phyloP scores from a whole-genome alignment of 2,329 filamentous ascomycete species.

The Dothidotthia symphoricarpi region DNA sequence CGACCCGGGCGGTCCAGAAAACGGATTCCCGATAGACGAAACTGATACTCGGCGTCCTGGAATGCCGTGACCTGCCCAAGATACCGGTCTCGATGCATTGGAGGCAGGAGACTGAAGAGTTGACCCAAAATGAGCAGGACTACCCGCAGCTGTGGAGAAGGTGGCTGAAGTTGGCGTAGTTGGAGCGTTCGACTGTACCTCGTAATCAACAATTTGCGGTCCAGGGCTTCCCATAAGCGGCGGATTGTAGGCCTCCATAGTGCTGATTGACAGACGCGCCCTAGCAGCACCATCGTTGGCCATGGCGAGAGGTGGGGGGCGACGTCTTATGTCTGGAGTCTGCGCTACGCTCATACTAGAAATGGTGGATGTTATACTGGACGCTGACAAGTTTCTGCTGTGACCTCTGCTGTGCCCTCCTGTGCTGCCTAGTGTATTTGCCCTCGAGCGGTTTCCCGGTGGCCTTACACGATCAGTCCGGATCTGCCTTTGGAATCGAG shows the following conservation, averaged over 20 bases:
- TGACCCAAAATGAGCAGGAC: constrained; percentile 67
- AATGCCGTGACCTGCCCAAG: constrained; percentile 70
- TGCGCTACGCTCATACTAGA: constrained; percentile 61
- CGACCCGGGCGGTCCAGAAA: constrained; percentile 64
- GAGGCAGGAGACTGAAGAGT: constrained; percentile 70
- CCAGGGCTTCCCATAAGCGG: constrained; percentile 63
- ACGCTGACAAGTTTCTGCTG: constrained; percentile 79
- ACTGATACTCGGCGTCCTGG: constrained; percentile 78
- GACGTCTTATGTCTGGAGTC: constrained; percentile 57
- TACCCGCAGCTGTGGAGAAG: constrained; percentile 73
- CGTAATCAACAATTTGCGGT: constrained; percentile 62
- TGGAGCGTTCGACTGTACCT: constrained; percentile 67
- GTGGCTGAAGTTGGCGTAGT: constrained; percentile 82
- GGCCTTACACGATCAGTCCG: constrained; percentile 80
- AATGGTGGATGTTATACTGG: constrained; percentile 75
- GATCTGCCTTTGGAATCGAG: constrained; percentile 87
- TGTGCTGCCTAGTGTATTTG: constrained; percentile 73
- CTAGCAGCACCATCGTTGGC: constrained; percentile 63
- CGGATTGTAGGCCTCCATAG: constrained; percentile 62
- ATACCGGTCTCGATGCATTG: constrained; percentile 66
- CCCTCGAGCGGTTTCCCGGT: constrained; percentile 68
- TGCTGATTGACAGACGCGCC: constrained; percentile 54
- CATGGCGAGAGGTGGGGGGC: constrained; percentile 82
- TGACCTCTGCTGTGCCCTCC: constrained; percentile 73
- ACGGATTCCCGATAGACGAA: constrained; percentile 72